A percentile compares a stretch with the other conserved stretches of the same genome.
phyloP scores from a whole-genome alignment of 2,329 filamentous ascomycete species.

The Calonectria hongkongensis region DNA sequence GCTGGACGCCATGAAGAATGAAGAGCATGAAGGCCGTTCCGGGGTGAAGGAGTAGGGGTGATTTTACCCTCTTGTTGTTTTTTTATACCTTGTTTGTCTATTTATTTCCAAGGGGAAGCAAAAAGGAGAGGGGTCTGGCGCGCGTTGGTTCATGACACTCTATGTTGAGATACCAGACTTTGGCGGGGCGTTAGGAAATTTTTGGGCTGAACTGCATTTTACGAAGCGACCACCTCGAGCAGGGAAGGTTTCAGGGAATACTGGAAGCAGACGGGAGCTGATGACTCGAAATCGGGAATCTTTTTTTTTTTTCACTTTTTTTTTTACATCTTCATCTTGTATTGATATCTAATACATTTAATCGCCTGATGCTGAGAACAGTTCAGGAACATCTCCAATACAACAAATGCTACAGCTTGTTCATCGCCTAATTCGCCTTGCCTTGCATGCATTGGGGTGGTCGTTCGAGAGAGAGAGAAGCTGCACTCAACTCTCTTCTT shows the following conservation, averaged over 20 bases:
- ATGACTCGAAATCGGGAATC: slow-evolving; percentile 28
- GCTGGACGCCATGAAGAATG: slow-evolving; percentile 19
- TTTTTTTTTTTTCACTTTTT: neutral
- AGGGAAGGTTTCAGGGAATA: slow-evolving; percentile 32
- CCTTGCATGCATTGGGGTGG: neutral
- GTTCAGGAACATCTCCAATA: neutral
- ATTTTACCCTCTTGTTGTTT: slow-evolving; percentile 15
- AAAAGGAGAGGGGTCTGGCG: slow-evolving; percentile 37
- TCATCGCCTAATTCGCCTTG: neutral
- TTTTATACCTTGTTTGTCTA: slow-evolving; percentile 22
- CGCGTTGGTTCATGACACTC: slow-evolving; percentile 37
- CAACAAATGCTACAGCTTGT: neutral
- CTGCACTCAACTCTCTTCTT: neutral
- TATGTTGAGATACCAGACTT: slow-evolving; percentile 40
- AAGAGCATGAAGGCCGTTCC: slow-evolving; percentile 25
- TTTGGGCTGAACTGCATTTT: slow-evolving; percentile 35
- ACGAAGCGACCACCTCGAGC: slow-evolving; percentile 25
- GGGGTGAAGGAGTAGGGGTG: slow-evolving; percentile 15
- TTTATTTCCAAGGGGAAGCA: slow-evolving; percentile 19
- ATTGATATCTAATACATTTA: slow-evolving; percentile 40
- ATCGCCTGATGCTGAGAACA: slow-evolving; percentile 22
- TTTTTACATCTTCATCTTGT: slow-evolving; percentile 32
- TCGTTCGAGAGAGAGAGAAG: no score
- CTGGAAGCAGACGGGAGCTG: slow-evolving; percentile 28
- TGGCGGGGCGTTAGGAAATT: slow-evolving; percentile 35